Percentiles rank a stretch among this genome's conserved stretches.
Evolutionary conservation across 1,284 basidiomycete species (phyloP).

Genomic region (Ceratobasidium sp.): DNA sequence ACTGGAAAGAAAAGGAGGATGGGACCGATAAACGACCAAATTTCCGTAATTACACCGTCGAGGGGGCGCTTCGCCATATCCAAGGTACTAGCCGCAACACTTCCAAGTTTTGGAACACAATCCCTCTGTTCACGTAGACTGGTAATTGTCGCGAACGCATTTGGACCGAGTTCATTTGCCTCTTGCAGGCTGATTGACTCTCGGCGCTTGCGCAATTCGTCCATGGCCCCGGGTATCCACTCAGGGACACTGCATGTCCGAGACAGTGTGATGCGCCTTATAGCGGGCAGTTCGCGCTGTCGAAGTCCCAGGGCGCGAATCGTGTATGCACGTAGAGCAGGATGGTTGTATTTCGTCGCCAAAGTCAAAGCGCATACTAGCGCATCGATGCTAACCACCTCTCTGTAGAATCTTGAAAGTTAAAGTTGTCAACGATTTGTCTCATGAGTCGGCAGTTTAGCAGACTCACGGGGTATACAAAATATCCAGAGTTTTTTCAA

Average conservation of each 20-base stretch:
- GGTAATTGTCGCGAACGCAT: background rate
- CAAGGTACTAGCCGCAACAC: too few species aligned
- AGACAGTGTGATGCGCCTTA: background rate
- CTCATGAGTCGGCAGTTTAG: background rate
- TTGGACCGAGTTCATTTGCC: background rate
- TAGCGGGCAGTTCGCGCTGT: background rate
- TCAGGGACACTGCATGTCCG: background rate
- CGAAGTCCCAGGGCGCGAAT: background rate
- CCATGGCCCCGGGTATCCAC: background rate
- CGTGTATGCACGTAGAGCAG: background rate
- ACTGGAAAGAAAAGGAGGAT: too few species aligned
- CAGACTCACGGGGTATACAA: background rate
- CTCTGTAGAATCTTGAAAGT: background rate
- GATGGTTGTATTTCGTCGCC: background rate
- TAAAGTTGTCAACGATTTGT: too few species aligned
- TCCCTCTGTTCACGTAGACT: too few species aligned
- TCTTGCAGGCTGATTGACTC: background rate
- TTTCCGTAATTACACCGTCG: too few species aligned
- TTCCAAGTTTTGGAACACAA: too few species aligned
- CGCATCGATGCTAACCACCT: background rate
- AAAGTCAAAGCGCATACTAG: slow-evolving; percentile 4
- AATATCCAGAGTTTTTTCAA: too few species aligned
- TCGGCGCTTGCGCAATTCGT: background rate
- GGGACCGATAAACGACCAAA: too few species aligned
- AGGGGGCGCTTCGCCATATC: too few species aligned